phyloP scores from a whole-genome alignment of 768 basidiomycete species.

The Mycena albidolilacea region DNA sequence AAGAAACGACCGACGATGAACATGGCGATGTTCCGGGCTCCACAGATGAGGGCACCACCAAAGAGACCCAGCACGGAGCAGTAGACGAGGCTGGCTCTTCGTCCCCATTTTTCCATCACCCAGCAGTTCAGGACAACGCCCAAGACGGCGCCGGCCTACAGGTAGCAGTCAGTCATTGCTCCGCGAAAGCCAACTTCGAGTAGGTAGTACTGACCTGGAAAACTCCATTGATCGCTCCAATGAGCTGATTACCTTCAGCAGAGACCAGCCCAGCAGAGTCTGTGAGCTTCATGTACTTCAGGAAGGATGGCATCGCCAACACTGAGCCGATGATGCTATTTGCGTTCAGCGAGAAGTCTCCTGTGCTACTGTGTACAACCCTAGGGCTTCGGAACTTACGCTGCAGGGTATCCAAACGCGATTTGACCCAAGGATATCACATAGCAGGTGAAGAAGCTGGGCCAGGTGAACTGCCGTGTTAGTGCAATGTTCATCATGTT shows the following conservation, averaged over 20 bases:
- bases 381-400: constrained; percentile 5
- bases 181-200: neutral
- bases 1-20: constrained; percentile 9
- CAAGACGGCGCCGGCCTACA: constrained; percentile 4
- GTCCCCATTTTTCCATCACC: constrained; percentile 6
- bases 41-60: constrained; percentile 13
- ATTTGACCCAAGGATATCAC: constrained; percentile 12
- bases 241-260: constrained; percentile 8
- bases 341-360: constrained; percentile 10
- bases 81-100: constrained; percentile 7
- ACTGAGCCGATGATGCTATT: constrained; percentile 10
- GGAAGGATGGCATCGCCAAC: constrained; percentile 8
- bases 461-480: constrained; percentile 12
- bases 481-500: constrained; percentile 7
- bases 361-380: constrained; percentile 6
- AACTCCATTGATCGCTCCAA: constrained; percentile 8
- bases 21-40: constrained; percentile 8
- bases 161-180: neutral
- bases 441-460: constrained; percentile 12
- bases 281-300: constrained; percentile 6
- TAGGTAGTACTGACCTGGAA: constrained; percentile 8
- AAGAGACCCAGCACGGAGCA: constrained; percentile 11
- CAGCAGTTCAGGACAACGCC: constrained; percentile 5
- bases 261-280: constrained; percentile 1
- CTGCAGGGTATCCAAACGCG: constrained; percentile 7